Conservation (phyloP, 371 early-diverging fungal species). For the Rhizopus stolonifer region DNA sequence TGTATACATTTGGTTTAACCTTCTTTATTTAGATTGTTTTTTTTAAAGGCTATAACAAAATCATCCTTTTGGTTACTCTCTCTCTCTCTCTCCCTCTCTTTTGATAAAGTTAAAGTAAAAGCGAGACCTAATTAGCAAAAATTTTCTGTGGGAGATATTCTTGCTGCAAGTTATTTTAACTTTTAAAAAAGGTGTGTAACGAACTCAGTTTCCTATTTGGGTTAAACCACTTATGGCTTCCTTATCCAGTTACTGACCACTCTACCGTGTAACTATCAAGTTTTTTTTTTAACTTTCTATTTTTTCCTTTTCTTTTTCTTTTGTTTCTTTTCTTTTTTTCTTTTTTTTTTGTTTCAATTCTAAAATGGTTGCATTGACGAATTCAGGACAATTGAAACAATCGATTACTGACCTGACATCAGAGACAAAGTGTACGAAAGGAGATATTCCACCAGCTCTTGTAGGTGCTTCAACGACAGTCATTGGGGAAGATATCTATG, state of each 20-base stretch:
- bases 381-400: constrained; percentile 7
- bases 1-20: too few relatives aligned
- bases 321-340: not conserved
- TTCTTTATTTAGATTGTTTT: too few relatives aligned
- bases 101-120: too few relatives aligned
- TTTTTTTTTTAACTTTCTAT: not conserved
- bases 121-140: too few relatives aligned
- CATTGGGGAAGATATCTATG: constrained; percentile 63
- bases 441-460: constrained; percentile 76
- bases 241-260: constrained; percentile 1
- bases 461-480: constrained; percentile 77
- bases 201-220: not conserved
- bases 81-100: too few relatives aligned
- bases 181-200: too few relatives aligned
- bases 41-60: too few relatives aligned
- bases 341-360: not conserved
- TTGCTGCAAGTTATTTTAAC: not conserved
- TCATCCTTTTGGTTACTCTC: too few relatives aligned
- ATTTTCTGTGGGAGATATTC: too few relatives aligned
- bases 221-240: not conserved
- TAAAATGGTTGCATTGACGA: constrained; percentile 3
- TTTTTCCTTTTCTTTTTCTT: not conserved
- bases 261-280: not conserved
- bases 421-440: constrained; percentile 49
- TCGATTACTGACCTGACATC: constrained; percentile 25